A percentile compares a stretch with the other conserved stretches of the same genome.
These are phyloP conservation scores for Quercus mongolica DNA, from an alignment of 306 rosid genomes.

Conservation along the genomic window DNA sequence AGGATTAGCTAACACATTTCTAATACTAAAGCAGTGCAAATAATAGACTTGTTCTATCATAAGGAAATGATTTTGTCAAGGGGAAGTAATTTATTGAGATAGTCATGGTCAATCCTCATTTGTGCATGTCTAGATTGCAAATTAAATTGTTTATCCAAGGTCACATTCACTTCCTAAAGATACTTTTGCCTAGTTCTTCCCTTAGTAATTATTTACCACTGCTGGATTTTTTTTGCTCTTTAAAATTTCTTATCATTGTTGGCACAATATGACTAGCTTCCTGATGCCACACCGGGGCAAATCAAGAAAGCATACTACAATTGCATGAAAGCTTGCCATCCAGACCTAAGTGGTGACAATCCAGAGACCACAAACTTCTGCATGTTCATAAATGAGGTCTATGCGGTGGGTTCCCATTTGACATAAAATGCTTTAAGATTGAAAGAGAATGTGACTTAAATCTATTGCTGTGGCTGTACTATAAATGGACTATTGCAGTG, in stretches of 20 bases:
- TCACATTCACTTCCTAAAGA: too few relatives aligned
- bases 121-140: too few relatives aligned
- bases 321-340: constrained; percentile 98
- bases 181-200: too few relatives aligned
- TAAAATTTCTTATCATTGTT: constrained; percentile 9
- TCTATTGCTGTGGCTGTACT: constrained; percentile 13
- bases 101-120: too few relatives aligned
- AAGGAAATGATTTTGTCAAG: too few relatives aligned
- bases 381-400: constrained; percentile 86
- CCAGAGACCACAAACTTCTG: constrained; percentile 84
- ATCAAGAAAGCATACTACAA: constrained; percentile 85
- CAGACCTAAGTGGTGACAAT: constrained; percentile 86
- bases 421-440: constrained; percentile 20
- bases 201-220: too few relatives aligned
- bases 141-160: too few relatives aligned
- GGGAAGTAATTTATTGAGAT: too few relatives aligned
- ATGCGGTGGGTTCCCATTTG: constrained; percentile 52
- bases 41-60: too few relatives aligned
- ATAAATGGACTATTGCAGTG: constrained; percentile 39
- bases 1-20: too few relatives aligned
- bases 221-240: too few relatives aligned
- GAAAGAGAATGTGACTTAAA: background rate
- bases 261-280: constrained; percentile 50
- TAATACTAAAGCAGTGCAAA: too few relatives aligned
- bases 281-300: constrained; percentile 84